phyloP scores from a whole-genome alignment of 306 rosid species.

The Abrus pulchellus region DNA sequence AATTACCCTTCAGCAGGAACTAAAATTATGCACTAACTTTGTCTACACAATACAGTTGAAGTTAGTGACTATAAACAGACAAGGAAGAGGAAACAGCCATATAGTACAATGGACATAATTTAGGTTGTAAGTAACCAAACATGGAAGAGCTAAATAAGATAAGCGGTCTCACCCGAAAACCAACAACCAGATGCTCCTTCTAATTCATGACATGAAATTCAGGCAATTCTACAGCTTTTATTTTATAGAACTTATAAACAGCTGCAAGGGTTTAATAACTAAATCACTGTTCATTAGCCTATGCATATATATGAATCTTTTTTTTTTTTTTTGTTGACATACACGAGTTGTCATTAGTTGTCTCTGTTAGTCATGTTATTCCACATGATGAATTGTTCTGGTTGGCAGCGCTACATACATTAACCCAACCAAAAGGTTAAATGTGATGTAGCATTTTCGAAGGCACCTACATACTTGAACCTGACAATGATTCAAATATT shows the following conservation, averaged over 20 bases:
- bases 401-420: slow-evolving; percentile 13
- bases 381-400: background rate
- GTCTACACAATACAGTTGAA: slow-evolving; percentile 3
- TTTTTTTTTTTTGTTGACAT: slow-evolving; percentile 8
- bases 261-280: background rate
- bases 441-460: background rate
- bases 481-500: background rate
- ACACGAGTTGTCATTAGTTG: background rate
- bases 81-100: slow-evolving; percentile 15
- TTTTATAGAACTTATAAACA: background rate
- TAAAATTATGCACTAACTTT: background rate
- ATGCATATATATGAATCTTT: background rate
- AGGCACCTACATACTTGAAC: background rate
- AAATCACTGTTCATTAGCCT: background rate
- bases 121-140: slow-evolving; percentile 13
- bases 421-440: too few species aligned
- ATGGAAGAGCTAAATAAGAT: slow-evolving; percentile 18
- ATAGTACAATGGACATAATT: background rate
- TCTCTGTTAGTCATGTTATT: slow-evolving; percentile 11
- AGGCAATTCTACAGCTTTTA: slow-evolving; percentile 6
- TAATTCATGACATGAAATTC: slow-evolving; percentile 17
- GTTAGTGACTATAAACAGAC: background rate
- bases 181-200: slow-evolving; percentile 13
- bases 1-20: slow-evolving; percentile 34
- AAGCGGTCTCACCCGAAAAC: background rate